Evolutionary conservation across 169 alveolate species (phyloP), one percentile per base, ranked within the genome.

Genomic region (Theileria annulata): DNA sequence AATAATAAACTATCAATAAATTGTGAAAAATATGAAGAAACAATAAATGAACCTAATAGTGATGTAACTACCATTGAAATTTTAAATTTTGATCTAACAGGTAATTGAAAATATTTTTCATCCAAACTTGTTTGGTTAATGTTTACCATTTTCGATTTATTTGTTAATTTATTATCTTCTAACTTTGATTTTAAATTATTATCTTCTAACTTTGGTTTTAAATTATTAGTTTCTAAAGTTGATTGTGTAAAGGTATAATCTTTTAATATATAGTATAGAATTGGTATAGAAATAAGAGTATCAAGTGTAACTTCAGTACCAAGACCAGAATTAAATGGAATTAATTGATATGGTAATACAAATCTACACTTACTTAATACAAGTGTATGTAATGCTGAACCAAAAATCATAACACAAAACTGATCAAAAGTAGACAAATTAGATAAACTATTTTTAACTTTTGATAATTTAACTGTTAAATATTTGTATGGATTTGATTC

Each of bases 281-380:
- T 71, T n/a, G 33, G 73, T 17, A 80, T 27, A 4, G 87, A 80
- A 1, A 67, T 51, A 5, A 81, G 13, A 13, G 88, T 68, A 33
- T 81, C 88, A 23, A 81, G 51, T 9, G 85, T 79, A 3, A 81
- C 27, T 8, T 74, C 79, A 13, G 47, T 73, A 23, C 83, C 83
- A 9, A 74, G 62, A 17, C 85, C 84, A 4, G 85, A 81, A 28
- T 76, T 70, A 2, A 48, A 25, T 0, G 88, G 88, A 8, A 81
- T 13, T 25, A 81, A 37, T 25, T 81, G 88, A 33, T 42, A 81
- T 10, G 88, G 88, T 27, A 67, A 69, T n/a, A 75, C 28, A 2
- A 81, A 64, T 19, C 75, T 71, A 49, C 49, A 67, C 10, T 31
- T 47, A n/a, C 85, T 72, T 23, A 81, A 42, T 15, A 17, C 21